Evolutionary conservation across 2,329 filamentous ascomycete species (phyloP).

Genomic region (Arthrobotrys pseudoclavata): DNA sequence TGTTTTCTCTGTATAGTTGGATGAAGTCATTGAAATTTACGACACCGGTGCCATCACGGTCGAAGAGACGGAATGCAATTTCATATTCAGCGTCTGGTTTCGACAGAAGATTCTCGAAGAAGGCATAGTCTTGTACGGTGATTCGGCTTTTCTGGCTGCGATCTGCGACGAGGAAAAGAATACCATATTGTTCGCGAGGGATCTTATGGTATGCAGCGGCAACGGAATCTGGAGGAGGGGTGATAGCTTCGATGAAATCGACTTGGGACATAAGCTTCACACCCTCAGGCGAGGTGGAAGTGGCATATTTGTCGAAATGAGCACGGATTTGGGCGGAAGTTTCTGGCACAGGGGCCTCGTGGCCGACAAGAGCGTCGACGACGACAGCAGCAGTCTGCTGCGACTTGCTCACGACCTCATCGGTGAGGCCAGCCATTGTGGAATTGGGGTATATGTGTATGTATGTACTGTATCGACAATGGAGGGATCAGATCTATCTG

Average conservation of each 20-base stretch:
- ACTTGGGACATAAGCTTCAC: constrained; percentile 84
- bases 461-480: constrained; percentile 1
- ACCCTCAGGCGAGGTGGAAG: constrained; percentile 78
- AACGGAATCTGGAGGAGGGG: constrained; percentile 77
- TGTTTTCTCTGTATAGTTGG: constrained; percentile 87
- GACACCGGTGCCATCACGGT: constrained; percentile 82
- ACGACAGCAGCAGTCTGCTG: constrained; percentile 51
- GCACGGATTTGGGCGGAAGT: constrained; percentile 75
- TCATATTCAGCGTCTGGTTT: constrained; percentile 99
- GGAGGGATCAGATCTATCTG: not conserved
- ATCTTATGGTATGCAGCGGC: constrained; percentile 91
- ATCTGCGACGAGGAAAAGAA: constrained; percentile 93
- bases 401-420: constrained; percentile 46
- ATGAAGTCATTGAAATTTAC: constrained; percentile 93
- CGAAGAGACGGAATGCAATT: constrained; percentile 97
- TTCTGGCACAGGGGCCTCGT: constrained; percentile 36
- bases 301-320: constrained; percentile 81
- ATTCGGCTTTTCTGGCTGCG: constrained; percentile 79
- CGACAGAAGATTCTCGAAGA: constrained; percentile 91
- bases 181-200: constrained; percentile 91
- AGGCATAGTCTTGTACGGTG: constrained; percentile 85
- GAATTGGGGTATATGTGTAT: not conserved
- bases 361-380: constrained; percentile 52
- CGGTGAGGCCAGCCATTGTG: constrained; percentile 44
- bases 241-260: constrained; percentile 92